A percentile compares a stretch with the other conserved stretches of the same genome.
Evolutionary conservation across 768 basidiomycete species (phyloP).

Genomic region (Auriscalpium orientale): DNA sequence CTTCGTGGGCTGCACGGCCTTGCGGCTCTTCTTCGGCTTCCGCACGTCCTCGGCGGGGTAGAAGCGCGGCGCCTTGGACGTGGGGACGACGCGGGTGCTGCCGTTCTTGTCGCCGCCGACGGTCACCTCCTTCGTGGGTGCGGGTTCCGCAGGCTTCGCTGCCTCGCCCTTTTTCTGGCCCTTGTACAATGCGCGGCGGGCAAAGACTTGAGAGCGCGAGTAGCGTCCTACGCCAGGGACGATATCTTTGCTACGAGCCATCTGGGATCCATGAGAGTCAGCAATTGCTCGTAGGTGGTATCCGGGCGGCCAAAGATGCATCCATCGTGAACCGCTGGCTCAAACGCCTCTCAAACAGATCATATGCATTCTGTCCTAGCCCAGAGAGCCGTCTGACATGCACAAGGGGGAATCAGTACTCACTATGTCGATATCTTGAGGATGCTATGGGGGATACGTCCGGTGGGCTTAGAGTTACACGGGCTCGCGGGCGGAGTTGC

Average conservation of each 20-base stretch:
- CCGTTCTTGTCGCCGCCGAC: constrained; percentile 91
- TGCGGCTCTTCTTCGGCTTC: constrained; percentile 87
- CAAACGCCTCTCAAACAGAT: constrained; percentile 3
- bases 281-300: constrained; percentile 13
- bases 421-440: constrained; percentile 38
- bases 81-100: constrained; percentile 79
- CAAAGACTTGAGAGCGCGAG: constrained; percentile 74
- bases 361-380: neutral
- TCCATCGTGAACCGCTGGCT: constrained; percentile 23
- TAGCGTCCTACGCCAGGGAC: constrained; percentile 74
- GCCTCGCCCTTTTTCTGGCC: constrained; percentile 72
- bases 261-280: constrained; percentile 32
- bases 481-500: constrained; percentile 5
- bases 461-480: constrained; percentile 9
- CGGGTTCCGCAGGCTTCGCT: constrained; percentile 48
- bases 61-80: constrained; percentile 78
- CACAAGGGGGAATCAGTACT: constrained; percentile 23
- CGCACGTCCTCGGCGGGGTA: constrained; percentile 94
- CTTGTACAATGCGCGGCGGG: constrained; percentile 81
- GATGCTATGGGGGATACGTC: constrained; percentile 26
- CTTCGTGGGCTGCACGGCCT: constrained; percentile 67
- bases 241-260: constrained; percentile 85
- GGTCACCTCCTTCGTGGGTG: constrained; percentile 67
- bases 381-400: neutral
- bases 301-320: constrained; percentile 26